phyloP scores from a whole-genome alignment of 805 yeast species.

The Scheffersomyces ergatensis region DNA sequence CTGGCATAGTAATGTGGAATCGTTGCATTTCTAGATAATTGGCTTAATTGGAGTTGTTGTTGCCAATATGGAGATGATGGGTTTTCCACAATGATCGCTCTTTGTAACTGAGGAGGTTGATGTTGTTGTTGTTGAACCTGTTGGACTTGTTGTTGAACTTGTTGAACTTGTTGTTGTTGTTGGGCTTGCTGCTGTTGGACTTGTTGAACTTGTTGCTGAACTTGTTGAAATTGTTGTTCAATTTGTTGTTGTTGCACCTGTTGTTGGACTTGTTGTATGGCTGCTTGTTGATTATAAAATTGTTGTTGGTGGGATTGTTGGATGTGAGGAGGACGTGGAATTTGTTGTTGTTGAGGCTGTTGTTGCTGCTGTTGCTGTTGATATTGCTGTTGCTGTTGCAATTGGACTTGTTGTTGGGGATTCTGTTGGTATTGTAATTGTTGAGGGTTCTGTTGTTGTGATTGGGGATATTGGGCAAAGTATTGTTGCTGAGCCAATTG shows the following conservation, averaged over 20 bases:
- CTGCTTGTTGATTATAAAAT: constrained; percentile 20
- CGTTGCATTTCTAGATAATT: constrained; percentile 61
- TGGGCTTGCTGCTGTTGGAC: constrained; percentile 20
- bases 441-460: constrained; percentile 19
- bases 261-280: constrained; percentile 13
- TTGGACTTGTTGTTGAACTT: constrained; percentile 12
- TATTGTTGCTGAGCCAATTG: constrained; percentile 16
- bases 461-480: constrained; percentile 13
- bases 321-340: constrained; percentile 5
- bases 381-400: constrained; percentile 9
- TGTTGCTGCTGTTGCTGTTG: constrained; percentile 20
- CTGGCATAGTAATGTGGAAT: constrained; percentile 82
- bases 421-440: constrained; percentile 19
- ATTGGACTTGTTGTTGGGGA: constrained; percentile 7
- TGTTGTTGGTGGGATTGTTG: constrained; percentile 15
- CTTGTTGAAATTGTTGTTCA: constrained; percentile 23
- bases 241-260: constrained; percentile 19
- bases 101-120: constrained; percentile 21
- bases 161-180: constrained; percentile 16
- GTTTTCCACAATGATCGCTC: constrained; percentile 24
- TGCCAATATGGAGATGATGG: constrained; percentile 63
- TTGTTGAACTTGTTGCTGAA: constrained; percentile 23
- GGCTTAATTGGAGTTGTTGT: constrained; percentile 73
- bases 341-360: constrained; percentile 15
- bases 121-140: constrained; percentile 17